Base-by-base conservation (phyloP, 805 yeast species). In the Wickerhamiella allomyrinae region DNA sequence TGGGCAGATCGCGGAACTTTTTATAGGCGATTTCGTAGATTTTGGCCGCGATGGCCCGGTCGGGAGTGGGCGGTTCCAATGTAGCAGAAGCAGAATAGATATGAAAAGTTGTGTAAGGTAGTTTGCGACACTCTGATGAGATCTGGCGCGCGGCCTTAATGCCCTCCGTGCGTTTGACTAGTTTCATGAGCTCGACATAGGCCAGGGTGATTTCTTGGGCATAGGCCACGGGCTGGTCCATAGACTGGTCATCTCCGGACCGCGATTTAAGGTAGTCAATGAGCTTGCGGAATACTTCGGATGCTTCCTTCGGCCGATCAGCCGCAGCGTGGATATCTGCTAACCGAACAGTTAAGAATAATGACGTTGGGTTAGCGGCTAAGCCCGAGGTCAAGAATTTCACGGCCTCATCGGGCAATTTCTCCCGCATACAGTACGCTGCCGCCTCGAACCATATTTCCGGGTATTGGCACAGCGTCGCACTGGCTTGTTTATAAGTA, bases 11-110 rank as follows among this genome's bases (percentile, higher is more conserved):
- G 11, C 68, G 62, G 46, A 66, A 73, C 36, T 62, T 55, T 55
- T 76, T 82, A 64, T 83, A 64, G 7, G 93, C 96, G 35, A 83
- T 59, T 47, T 82, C 93, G 57, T 84, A 79, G 15, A 87, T 76
- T 55, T 78, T 78, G 40, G 71, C 65, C 0, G 95, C 87, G 36
- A 82, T 75, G 41, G 74, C 77, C 20, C 70, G 62, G 34, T 55
- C 54, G 46, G 73, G 77, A 45, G 78, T 68, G 49, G 67, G 67
- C 51, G 72, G 77, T 56, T 89, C 98, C 65, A 86, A 67, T 56
- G 74, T 65, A 0, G 96, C 95, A 53, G 81, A 79, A 45, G 83
- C 89, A 17, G 78, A 77, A 59, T 72, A 89, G 17, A 89, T 71
- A 51, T 84, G 84, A 64, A 77, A 76, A 0, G 93, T 79, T 34